Percentiles rank a stretch among this genome's conserved stretches.
phyloP scores from a whole-genome alignment of 2,329 filamentous ascomycete genomes.

The Sporothrix dimorphospora region DNA sequence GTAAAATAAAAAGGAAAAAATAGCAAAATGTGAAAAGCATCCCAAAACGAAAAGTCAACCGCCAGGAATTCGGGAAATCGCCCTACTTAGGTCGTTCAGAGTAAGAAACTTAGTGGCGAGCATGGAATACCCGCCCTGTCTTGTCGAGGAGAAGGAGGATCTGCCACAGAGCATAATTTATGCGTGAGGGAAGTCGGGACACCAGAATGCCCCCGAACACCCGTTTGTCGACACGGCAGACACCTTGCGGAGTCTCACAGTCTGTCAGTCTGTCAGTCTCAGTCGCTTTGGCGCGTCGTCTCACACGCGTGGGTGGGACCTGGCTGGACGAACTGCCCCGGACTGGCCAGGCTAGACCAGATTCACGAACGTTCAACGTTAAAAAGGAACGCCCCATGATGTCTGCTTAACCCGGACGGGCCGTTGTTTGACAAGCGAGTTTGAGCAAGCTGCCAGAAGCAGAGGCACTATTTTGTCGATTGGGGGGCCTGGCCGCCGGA shows the following conservation, averaged over 20 bases:
- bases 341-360: constrained; percentile 1
- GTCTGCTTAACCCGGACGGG: constrained; percentile 3
- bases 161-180: constrained; percentile 6
- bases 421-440: constrained; percentile 18
- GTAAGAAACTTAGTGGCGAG: not conserved
- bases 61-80: not conserved
- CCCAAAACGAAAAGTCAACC: not conserved
- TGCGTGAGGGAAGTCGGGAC: not conserved
- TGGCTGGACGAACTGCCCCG: constrained; percentile 9
- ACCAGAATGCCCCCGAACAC: not conserved
- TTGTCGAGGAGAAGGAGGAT: not conserved
- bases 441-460: not conserved
- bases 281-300: not conserved
- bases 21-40: not conserved
- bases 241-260: not conserved
- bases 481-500: constrained; percentile 12
- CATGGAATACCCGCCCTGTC: not conserved
- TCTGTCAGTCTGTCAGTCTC: not conserved
- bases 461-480: not conserved
- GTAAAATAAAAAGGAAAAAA: not conserved
- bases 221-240: not conserved
- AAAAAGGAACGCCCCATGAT: not conserved
- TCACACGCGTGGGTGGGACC: constrained; percentile 3
- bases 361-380: not conserved
- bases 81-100: not conserved